phyloP scores from a whole-genome alignment of 2,329 filamentous ascomycete species.

The Pseudocercospora fijiensis region DNA sequence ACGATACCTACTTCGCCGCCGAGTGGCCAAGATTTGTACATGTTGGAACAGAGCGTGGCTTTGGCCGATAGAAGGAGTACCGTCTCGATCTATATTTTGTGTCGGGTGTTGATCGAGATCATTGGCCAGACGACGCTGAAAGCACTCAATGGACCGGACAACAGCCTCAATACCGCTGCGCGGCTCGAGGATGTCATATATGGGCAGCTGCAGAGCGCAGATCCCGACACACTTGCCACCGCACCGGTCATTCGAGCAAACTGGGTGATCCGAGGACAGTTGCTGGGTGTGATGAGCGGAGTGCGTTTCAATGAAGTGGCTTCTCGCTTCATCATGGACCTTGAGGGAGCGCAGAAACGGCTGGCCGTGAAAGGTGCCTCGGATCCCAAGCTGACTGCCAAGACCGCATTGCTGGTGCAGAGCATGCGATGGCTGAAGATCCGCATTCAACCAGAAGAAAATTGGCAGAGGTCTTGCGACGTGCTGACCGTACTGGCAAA shows the following conservation, averaged over 20 bases:
- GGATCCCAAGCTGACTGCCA: slow-evolving; percentile 70
- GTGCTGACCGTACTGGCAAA: slow-evolving; percentile 80
- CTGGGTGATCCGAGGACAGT: slow-evolving; percentile 89
- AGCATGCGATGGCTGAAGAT: slow-evolving; percentile 90
- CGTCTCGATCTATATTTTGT: slow-evolving; percentile 93
- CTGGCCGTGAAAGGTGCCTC: slow-evolving; percentile 67
- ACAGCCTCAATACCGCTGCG: slow-evolving; percentile 83
- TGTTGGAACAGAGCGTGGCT: slow-evolving; percentile 35
- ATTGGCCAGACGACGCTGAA: slow-evolving; percentile 83
- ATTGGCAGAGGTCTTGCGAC: slow-evolving; percentile 84
- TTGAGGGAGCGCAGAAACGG: slow-evolving; percentile 76
- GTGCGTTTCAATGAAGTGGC: slow-evolving; percentile 85
- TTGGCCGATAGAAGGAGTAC: slow-evolving; percentile 76
- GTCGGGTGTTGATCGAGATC: slow-evolving; percentile 88
- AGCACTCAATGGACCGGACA: slow-evolving; percentile 56
- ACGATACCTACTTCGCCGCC: slow-evolving; percentile 27
- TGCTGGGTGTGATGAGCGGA: slow-evolving; percentile 94
- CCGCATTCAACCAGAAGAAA: slow-evolving; percentile 67
- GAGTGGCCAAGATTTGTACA: slow-evolving; percentile 27
- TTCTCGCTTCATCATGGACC: slow-evolving; percentile 74
- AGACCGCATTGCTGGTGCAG: slow-evolving; percentile 80
- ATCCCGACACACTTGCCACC: slow-evolving; percentile 73
- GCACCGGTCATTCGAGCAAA: slow-evolving; percentile 88
- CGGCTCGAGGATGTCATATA: slow-evolving; percentile 96
- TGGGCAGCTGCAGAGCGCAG: slow-evolving; percentile 84